Percentiles rank a stretch among this genome's conserved stretches.
These are phyloP conservation scores for Phytopythium helicoides DNA, from an alignment of 352 stramenopile genomes.

Conservation along the genomic window DNA sequence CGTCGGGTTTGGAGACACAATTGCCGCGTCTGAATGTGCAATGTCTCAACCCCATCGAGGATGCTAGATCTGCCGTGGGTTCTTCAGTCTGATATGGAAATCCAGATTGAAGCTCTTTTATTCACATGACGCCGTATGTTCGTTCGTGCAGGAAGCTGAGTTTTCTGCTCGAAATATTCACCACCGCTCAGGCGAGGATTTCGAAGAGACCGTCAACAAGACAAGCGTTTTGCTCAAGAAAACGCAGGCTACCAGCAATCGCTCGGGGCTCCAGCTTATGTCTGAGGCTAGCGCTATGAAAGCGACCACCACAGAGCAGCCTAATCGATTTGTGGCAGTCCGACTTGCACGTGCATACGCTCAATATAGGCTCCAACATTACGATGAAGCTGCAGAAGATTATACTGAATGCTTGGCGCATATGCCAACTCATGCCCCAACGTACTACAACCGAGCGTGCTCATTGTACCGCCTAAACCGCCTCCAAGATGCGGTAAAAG, in stretches of 20 bases:
- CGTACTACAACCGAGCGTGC: conserved; percentile 66
- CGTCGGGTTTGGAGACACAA: neutral
- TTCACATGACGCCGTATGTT: too few relatives aligned
- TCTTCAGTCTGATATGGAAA: neutral
- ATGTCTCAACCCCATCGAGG: conserved; percentile 40
- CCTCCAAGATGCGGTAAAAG: conserved; percentile 42
- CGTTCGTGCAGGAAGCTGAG: conserved; percentile 28
- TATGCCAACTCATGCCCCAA: conserved; percentile 31
- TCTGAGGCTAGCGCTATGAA: neutral
- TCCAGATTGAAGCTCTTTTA: too few relatives aligned
- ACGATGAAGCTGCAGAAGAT: conserved; percentile 41
- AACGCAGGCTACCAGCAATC: conserved; percentile 7
- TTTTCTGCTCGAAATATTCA: conserved; percentile 44
- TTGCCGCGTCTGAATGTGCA: conserved; percentile 22
- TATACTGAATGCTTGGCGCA: conserved; percentile 46
- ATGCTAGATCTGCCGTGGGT: conserved; percentile 23
- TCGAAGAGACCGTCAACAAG: conserved; percentile 33
- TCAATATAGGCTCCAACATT: conserved; percentile 48
- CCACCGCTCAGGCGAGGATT: conserved; percentile 29
- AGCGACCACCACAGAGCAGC: neutral
- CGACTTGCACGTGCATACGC: conserved; percentile 45
- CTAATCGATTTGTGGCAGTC: conserved; percentile 2
- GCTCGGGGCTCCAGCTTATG: conserved; percentile 1
- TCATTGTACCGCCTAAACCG: conserved; percentile 45
- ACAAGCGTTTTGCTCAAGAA: conserved; percentile 42